Conservation (phyloP, 495 filamentous ascomycete species). For the Podospora sp. region DNA sequence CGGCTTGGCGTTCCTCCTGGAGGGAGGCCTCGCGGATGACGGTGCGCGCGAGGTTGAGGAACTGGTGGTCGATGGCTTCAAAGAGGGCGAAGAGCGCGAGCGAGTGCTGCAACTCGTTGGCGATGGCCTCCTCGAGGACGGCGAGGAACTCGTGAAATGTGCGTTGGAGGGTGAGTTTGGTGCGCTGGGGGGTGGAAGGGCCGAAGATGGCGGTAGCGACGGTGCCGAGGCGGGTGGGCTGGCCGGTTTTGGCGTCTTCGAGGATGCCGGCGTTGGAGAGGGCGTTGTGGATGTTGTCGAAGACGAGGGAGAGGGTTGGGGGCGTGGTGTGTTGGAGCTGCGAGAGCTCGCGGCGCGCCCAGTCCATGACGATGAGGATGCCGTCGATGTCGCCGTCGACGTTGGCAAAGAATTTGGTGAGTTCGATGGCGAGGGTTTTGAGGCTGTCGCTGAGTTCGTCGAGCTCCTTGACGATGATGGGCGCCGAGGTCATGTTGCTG, state of each 20-base stretch:
- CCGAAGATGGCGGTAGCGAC: constrained; percentile 73
- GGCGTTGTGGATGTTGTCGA: constrained; percentile 78
- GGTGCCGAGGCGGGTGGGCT: constrained; percentile 66
- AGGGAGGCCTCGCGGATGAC: constrained; percentile 78
- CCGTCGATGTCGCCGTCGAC: constrained; percentile 91
- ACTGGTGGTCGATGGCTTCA: constrained; percentile 83
- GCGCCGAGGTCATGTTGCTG: constrained; percentile 87
- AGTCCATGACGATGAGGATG: constrained; percentile 92
- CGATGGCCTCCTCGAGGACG: constrained; percentile 87
- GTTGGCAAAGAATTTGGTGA: constrained; percentile 86
- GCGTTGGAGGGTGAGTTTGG: constrained; percentile 74
- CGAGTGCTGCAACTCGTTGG: constrained; percentile 75
- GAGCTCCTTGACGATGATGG: constrained; percentile 79
- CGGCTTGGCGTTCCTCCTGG: constrained; percentile 76
- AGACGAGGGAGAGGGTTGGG: constrained; percentile 62
- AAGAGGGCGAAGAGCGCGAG: constrained; percentile 79
- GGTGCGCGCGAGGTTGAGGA: constrained; percentile 82
- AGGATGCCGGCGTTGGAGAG: constrained; percentile 69
- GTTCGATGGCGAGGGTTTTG: constrained; percentile 75
- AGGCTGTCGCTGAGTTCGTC: constrained; percentile 81
- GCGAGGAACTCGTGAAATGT: constrained; percentile 85
- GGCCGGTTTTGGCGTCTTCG: constrained; percentile 60
- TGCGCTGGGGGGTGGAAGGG: constrained; percentile 74
- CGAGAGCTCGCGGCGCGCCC: constrained; percentile 80
- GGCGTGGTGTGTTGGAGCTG: constrained; percentile 53